A percentile compares a stretch with the other conserved stretches of the same genome.
Conservation (phyloP, 2,329 filamentous ascomycete species). For the Tolypocladium nubicola region DNA sequence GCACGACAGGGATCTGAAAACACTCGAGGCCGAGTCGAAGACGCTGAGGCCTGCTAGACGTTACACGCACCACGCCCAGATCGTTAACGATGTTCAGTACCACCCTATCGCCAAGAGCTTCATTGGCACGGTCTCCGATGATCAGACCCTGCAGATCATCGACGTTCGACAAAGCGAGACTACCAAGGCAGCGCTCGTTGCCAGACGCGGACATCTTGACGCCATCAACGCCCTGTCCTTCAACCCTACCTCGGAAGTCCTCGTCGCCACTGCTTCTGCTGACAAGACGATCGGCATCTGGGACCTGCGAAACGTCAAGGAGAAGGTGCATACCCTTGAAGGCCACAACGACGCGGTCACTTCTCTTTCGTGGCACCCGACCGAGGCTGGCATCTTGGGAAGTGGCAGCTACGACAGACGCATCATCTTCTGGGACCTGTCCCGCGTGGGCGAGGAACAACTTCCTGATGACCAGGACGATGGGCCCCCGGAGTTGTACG, state of each 20-base stretch:
- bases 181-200: slow-evolving; percentile 57
- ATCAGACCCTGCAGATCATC: slow-evolving; percentile 84
- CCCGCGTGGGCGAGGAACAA: slow-evolving; percentile 86
- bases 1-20: slow-evolving; percentile 62
- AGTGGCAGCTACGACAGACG: slow-evolving; percentile 88
- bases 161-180: slow-evolving; percentile 65
- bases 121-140: slow-evolving; percentile 90
- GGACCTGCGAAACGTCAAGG: slow-evolving; percentile 85
- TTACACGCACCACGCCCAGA: slow-evolving; percentile 80
- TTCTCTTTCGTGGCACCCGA: slow-evolving; percentile 88
- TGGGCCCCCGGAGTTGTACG: slow-evolving; percentile 85
- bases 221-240: slow-evolving; percentile 95
- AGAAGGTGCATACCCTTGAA: slow-evolving; percentile 82
- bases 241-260: slow-evolving; percentile 81
- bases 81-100: slow-evolving; percentile 96
- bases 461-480: slow-evolving; percentile 91
- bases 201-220: slow-evolving; percentile 69
- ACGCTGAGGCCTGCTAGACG: slow-evolving; percentile 59
- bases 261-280: slow-evolving; percentile 85
- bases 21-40: slow-evolving; percentile 59
- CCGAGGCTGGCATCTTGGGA: slow-evolving; percentile 77
- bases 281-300: slow-evolving; percentile 94
- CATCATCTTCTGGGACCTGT: slow-evolving; percentile 94
- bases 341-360: slow-evolving; percentile 86
- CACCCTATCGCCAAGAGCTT: slow-evolving; percentile 77